Conservation (phyloP, 2,329 filamentous ascomycete genomes). For the Claviceps sp. region DNA sequence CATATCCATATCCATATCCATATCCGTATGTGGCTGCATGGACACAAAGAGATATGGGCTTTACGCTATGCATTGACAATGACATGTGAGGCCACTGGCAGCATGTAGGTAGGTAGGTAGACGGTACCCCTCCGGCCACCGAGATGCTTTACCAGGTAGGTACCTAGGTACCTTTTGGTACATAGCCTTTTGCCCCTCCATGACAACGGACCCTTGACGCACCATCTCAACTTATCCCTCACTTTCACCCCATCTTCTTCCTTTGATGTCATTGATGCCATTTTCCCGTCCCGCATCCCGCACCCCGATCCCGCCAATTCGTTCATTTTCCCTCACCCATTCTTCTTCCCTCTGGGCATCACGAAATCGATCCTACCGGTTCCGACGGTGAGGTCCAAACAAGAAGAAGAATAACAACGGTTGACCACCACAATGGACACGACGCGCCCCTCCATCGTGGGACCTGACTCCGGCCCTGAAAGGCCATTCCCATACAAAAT, state of each 20-base stretch:
- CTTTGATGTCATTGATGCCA: background rate
- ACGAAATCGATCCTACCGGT: too few species aligned
- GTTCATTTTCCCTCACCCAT: too few species aligned
- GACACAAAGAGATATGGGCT: too few species aligned
- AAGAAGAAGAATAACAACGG: background rate
- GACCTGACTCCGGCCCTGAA: conserved; percentile 58
- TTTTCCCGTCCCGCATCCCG: too few species aligned
- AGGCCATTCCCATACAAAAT: conserved; percentile 72
- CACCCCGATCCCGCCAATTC: too few species aligned
- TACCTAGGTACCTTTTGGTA: too few species aligned
- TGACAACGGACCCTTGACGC: background rate
- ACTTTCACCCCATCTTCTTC: background rate
- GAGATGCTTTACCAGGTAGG: too few species aligned
- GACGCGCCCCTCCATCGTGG: conserved; percentile 54
- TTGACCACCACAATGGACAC: background rate
- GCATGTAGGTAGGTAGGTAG: too few species aligned
- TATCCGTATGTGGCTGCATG: background rate
- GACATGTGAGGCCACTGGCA: too few species aligned
- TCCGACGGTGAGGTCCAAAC: too few species aligned
- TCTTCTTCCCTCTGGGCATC: too few species aligned
- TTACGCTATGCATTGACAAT: too few species aligned
- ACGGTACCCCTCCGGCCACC: background rate
- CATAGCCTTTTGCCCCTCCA: background rate
- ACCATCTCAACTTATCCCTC: background rate
- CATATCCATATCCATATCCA: background rate